phyloP scores from a whole-genome alignment of 148 eudicot genomes.

The Talinum fruticosum region DNA sequence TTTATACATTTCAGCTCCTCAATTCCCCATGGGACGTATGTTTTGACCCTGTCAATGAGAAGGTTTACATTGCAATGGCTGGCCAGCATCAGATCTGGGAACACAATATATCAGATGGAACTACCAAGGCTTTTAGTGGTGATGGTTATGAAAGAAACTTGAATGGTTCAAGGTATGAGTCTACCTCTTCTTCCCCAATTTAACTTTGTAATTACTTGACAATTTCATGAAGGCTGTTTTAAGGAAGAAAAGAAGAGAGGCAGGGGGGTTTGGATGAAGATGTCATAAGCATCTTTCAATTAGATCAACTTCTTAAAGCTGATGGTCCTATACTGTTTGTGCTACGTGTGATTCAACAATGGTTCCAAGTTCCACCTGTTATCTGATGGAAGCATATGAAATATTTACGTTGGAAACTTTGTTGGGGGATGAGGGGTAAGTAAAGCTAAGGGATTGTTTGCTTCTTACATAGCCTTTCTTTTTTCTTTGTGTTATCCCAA shows the following conservation, averaged over 20 bases:
- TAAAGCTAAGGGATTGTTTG: not conserved
- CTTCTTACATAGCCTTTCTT: not conserved
- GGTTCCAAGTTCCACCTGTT: not conserved
- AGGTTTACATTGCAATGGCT: conserved; percentile 93
- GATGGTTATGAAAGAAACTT: conserved; percentile 95
- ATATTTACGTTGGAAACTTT: not conserved
- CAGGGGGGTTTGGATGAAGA: not conserved
- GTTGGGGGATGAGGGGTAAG: not conserved
- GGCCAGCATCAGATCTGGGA: conserved; percentile 99
- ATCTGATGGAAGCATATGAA: not conserved
- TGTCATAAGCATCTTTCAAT: not conserved
- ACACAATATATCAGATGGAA: conserved; percentile 56
- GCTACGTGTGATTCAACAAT: not conserved
- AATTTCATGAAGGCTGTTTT: not conserved
- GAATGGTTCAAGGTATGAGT: conserved; percentile 73
- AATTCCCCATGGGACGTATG: conserved; percentile 99
- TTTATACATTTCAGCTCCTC: conserved; percentile 63
- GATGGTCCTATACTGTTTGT: not conserved
- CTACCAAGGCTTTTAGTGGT: conserved; percentile 77
- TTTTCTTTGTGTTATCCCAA: not conserved
- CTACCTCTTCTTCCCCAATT: not conserved
- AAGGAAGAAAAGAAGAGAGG: too few relatives aligned
- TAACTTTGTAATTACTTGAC: not conserved
- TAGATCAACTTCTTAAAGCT: not conserved
- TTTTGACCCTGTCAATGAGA: conserved; percentile 64